Conservation (phyloP, 768 basidiomycete genomes). For the Panaeolus cyanescens region DNA sequence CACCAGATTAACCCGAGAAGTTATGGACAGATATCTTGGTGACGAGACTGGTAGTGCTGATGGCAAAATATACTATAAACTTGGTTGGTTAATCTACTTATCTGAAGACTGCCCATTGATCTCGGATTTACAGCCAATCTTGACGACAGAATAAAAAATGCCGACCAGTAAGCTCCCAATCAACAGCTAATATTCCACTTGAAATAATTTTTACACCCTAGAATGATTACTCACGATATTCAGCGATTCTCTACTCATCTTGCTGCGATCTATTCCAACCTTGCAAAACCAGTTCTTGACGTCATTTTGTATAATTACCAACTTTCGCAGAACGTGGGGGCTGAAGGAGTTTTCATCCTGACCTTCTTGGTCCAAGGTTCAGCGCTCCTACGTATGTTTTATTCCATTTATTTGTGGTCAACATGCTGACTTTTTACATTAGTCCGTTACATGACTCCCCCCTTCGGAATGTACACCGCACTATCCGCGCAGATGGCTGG, state of each 20-base stretch:
- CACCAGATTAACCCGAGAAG: slow-evolving; percentile 81
- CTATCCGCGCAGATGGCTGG: slow-evolving; percentile 88
- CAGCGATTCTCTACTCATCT: slow-evolving; percentile 89
- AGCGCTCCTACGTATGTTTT: slow-evolving; percentile 72
- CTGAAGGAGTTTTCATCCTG: slow-evolving; percentile 84
- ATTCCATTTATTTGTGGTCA: not conserved
- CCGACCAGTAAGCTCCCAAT: slow-evolving; percentile 72
- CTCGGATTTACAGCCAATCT: slow-evolving; percentile 65
- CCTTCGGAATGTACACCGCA: slow-evolving; percentile 90
- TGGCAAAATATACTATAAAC: slow-evolving; percentile 91
- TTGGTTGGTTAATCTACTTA: slow-evolving; percentile 52
- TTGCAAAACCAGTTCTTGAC: slow-evolving; percentile 92
- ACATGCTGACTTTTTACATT: slow-evolving; percentile 28
- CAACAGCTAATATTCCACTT: not conserved
- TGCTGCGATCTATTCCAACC: slow-evolving; percentile 91
- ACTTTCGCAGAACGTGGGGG: slow-evolving; percentile 90
- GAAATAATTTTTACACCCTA: slow-evolving; percentile 28
- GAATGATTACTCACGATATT: slow-evolving; percentile 96
- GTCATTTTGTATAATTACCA: slow-evolving; percentile 96
- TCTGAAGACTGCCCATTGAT: not conserved
- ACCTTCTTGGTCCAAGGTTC: slow-evolving; percentile 85
- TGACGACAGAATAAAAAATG: slow-evolving; percentile 95
- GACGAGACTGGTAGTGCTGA: slow-evolving; percentile 62
- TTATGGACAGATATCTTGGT: slow-evolving; percentile 84
- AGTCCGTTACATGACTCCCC: slow-evolving; percentile 86